Evolutionary conservation across 2,329 filamentous ascomycete genomes (phyloP), one percentile per base, ranked within the genome.

Genomic region (Alternaria sp.): DNA sequence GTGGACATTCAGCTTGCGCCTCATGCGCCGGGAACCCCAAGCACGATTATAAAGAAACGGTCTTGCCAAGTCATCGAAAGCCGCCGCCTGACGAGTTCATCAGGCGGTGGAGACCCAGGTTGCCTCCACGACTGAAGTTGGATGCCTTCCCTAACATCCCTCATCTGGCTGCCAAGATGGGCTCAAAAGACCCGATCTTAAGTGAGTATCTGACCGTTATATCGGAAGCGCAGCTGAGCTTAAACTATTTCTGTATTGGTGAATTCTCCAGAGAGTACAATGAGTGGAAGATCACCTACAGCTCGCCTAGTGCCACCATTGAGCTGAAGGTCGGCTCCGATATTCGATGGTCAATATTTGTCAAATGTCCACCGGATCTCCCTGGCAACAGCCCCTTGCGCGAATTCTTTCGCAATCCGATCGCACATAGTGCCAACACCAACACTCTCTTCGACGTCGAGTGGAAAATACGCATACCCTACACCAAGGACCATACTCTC

Each of bases 1-100:
- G 89, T 66, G 78, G 74, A 0, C 85, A 89, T 67, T 87, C 85
- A 4, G 83, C 84, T 11, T 90, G 88, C 71, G 70, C 77, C 1
- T 72, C 75, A 6, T 90, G 88, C 67, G 84, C 82, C 2, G 83
- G 83, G 3, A 88, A 88, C 44, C 88, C 88, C 0, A 66, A 68
- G 8, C 86, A 88, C 66, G 66, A 73, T 4, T 88, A 86, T 30
- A 13, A 30, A 30, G 28, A 30, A 30, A 30, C 1, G 0, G 28
- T 30, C 28, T 13, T 13, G 1, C 28, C 28, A 13, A 36, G 63
- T 21, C 32, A 61, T 6, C 82, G 85, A 8, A 69, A 73, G 15
- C 56, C 73, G 8, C 55, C 28, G 5, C 85, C 85, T 0, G 68
- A 76, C 21, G 71, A 78, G 0, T 88, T 89, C 68, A 78, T 83